Evolutionary conservation across 352 stramenopile genomes (phyloP).

Genomic region (Pythium biforme): DNA sequence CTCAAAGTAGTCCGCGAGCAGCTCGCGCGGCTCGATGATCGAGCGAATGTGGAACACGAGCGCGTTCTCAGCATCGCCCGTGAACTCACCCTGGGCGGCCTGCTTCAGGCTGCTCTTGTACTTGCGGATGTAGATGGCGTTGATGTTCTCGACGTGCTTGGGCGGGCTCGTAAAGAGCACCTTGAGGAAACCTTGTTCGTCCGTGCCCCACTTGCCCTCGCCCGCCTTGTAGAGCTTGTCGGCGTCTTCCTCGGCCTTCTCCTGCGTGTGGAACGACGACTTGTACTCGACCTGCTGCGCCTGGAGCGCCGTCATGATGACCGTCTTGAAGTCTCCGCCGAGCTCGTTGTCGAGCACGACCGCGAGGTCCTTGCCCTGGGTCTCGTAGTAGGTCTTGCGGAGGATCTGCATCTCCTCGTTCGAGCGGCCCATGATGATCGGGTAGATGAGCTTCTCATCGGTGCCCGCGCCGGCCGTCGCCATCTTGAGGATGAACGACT

Average conservation of each 20-base stretch:
- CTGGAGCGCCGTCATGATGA: conserved; percentile 46
- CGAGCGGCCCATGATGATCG: conserved; percentile 62
- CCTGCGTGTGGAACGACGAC: conserved; percentile 50
- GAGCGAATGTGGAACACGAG: conserved; percentile 63
- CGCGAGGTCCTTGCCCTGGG: conserved; percentile 66
- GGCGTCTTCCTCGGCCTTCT: conserved; percentile 52
- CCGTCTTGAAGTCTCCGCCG: conserved; percentile 62
- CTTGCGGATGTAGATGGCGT: conserved; percentile 63
- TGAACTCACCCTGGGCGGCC: conserved; percentile 64
- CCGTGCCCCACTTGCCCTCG: conserved; percentile 73
- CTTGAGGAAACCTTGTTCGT: conserved; percentile 62
- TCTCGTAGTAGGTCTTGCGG: conserved; percentile 69
- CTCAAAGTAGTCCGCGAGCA: conserved; percentile 33
- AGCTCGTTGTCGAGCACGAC: conserved; percentile 62
- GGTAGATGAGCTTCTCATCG: conserved; percentile 65
- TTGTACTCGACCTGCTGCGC: conserved; percentile 34
- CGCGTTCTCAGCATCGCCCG: conserved; percentile 49
- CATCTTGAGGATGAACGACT: conserved; percentile 61
- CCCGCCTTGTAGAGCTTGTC: conserved; percentile 67
- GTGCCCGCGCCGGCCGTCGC: conserved; percentile 46
- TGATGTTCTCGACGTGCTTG: conserved; percentile 54
- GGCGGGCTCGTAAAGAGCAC: conserved; percentile 56
- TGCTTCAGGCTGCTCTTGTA: conserved; percentile 56
- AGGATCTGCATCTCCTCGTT: conserved; percentile 72
- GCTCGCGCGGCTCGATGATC: conserved; percentile 43